Evolutionary conservation across 139 green algal genomes (phyloP), one percentile per base, ranked within the genome.

Genomic region (Closterium sp.): DNA sequence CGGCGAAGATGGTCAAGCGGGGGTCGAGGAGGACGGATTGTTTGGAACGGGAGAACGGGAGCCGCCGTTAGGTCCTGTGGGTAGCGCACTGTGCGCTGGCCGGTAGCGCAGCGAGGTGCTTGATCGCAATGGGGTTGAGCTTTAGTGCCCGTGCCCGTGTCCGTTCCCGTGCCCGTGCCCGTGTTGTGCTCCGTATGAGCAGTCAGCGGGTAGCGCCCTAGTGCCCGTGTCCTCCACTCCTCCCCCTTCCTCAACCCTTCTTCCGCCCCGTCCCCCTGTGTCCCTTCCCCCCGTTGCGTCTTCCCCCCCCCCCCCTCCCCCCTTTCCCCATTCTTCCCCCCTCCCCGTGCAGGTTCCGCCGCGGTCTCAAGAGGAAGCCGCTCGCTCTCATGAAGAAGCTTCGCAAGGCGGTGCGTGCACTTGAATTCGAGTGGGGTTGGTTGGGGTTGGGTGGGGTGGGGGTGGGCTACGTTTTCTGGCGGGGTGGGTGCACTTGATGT

Each of bases 311-410:
- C 55, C 0, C 43, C 55, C 55, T 16, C 0, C 55, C 55, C 0
- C 55, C 55, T 19, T 76, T 19, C 55, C 16, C 16, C 55, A 21
- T 89, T 89, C 66, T 8, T 34, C 3, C 7, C 32, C 66, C 9
- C 19, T 43, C 7, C 32, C 66, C 9, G 21, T 43, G n/a, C 90
- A 93, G 90, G 87, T 93, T 99, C 95, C 96, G 98, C 95, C 96
- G 98, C 88, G 98, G 98, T 87, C 96, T 99, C 10, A 99, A 98
- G 96, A 95, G 98, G 92, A 99, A 99, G 96, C 96, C 97, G 55
- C 93, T 98, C 38, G 96, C 96, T 3, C 96, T 99, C 76, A 98
- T 99, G 93, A 99, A 99, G 96, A 98, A 99, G 96, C 96, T 99
- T 88, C 96, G 98, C 87, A 98, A 98, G 96, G 97, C 97, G 25